Percentiles rank a stretch among this genome's conserved stretches.
phyloP scores from a whole-genome alignment of 192 early-diverging fungal genomes.

The Entrophospora sp. region DNA sequence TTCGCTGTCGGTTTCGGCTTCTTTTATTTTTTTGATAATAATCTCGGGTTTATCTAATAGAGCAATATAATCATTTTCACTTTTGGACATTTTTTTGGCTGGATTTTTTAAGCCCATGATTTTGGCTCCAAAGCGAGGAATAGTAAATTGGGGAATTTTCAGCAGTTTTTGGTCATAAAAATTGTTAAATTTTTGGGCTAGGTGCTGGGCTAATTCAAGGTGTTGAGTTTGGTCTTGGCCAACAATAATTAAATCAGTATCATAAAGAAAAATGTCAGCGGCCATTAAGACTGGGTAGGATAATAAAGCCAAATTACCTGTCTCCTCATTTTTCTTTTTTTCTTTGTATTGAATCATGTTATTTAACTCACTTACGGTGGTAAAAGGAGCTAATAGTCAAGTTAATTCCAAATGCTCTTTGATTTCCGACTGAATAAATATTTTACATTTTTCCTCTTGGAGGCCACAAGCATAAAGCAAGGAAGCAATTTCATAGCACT shows the following conservation, averaged over 20 bases:
- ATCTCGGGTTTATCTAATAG: conserved; percentile 57
- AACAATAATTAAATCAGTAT: conserved; percentile 32
- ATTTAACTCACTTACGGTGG: background rate
- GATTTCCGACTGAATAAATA: conserved; percentile 80
- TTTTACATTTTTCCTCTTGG: conserved; percentile 52
- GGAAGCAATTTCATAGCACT: conserved; percentile 63
- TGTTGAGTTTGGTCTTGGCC: conserved; percentile 92
- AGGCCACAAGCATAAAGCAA: conserved; percentile 75
- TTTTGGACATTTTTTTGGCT: conserved; percentile 79
- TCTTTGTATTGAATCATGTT: conserved; percentile 15
- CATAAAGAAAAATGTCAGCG: conserved; percentile 82
- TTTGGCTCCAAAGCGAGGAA: background rate
- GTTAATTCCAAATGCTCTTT: conserved; percentile 3
- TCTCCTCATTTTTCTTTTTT: background rate
- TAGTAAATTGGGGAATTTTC: conserved; percentile 7
- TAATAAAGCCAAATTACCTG: conserved; percentile 56
- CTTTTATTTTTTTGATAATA: conserved; percentile 58
- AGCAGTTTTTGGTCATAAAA: conserved; percentile 5
- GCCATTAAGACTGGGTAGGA: conserved; percentile 87
- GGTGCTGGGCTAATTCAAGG: conserved; percentile 70
- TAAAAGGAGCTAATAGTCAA: conserved; percentile 4
- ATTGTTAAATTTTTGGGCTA: conserved; percentile 68
- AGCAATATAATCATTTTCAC: conserved; percentile 64
- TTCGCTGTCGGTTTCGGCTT: conserved; percentile 61
- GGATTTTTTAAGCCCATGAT: conserved; percentile 80